Evolutionary conservation across 1,284 basidiomycete genomes (phyloP).

Genomic region (Sanguinoderma infundibulare): DNA sequence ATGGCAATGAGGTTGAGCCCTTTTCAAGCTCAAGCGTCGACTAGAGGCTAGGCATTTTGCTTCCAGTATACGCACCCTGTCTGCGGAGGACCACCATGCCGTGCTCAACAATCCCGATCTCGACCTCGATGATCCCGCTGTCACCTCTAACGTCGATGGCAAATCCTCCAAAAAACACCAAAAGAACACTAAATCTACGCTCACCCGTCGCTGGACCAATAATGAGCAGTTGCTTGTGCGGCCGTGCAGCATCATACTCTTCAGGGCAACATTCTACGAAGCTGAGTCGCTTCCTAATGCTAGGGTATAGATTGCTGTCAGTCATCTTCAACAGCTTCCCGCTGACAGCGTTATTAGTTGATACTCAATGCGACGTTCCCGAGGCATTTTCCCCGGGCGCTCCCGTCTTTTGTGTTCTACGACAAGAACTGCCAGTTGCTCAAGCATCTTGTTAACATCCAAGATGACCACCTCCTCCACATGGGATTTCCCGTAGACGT

Average conservation of each 20-base stretch:
- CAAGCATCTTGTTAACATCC: conserved; percentile 2
- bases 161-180: neutral
- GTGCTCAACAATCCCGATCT: neutral
- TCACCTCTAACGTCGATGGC: neutral
- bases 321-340: neutral
- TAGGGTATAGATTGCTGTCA: neutral
- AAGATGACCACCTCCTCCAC: neutral
- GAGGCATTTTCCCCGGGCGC: neutral
- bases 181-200: conserved; percentile 14
- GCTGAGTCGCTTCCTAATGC: conserved; percentile 22
- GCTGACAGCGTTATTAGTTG: neutral
- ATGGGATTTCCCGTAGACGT: conserved; percentile 36
- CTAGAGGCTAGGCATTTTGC: neutral
- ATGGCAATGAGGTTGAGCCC: neutral
- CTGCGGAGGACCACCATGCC: neutral
- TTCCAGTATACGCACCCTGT: neutral
- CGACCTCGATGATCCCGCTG: neutral
- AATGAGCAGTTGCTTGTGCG: conserved; percentile 37
- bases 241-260: conserved; percentile 32
- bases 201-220: conserved; percentile 30
- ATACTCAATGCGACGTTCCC: neutral
- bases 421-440: conserved; percentile 36
- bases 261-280: conserved; percentile 33
- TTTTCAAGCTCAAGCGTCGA: neutral
- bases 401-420: conserved; percentile 26